These are phyloP conservation scores for Exophiala alcalophila DNA, from an alignment of 2,329 filamentous ascomycete genomes.

Conservation along the genomic window DNA sequence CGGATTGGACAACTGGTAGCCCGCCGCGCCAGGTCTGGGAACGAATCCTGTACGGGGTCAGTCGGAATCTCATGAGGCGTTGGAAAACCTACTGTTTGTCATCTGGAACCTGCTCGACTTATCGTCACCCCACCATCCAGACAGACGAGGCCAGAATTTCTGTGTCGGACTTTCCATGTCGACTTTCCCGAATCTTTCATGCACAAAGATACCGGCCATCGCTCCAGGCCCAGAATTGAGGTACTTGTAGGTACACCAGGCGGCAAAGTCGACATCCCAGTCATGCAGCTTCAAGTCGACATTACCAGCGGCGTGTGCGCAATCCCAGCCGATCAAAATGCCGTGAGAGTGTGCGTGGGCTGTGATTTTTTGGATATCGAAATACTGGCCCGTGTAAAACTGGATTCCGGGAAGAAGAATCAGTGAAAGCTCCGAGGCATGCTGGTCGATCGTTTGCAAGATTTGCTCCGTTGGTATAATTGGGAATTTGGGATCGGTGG, in stretches of 20 bases:
- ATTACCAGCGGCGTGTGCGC: conserved; percentile 75
- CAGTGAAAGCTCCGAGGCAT: conserved; percentile 70
- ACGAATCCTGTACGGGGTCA: conserved; percentile 55
- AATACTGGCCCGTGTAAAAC: conserved; percentile 86
- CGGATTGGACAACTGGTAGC: conserved; percentile 83
- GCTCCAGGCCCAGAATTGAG: conserved; percentile 80
- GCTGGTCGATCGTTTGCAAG: conserved; percentile 67
- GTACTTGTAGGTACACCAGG: conserved; percentile 97
- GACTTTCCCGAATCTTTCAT: conserved; percentile 67
- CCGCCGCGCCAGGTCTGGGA: conserved; percentile 72
- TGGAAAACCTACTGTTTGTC: conserved; percentile 36
- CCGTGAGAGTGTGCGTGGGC: conserved; percentile 68
- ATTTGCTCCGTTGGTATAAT: conserved; percentile 70
- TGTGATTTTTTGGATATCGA: conserved; percentile 80
- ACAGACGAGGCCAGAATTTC: conserved; percentile 62
- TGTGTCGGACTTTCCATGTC: conserved; percentile 25
- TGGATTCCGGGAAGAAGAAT: conserved; percentile 83
- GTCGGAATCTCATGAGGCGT: neutral
- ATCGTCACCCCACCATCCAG: conserved; percentile 82
- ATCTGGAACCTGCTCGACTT: conserved; percentile 74
- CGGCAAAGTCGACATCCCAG: conserved; percentile 89
- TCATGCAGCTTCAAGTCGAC: conserved; percentile 78
- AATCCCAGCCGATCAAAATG: conserved; percentile 79
- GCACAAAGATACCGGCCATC: conserved; percentile 78
- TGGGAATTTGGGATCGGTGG: conserved; percentile 48